Percentiles rank a stretch among this genome's conserved stretches.
phyloP scores from a whole-genome alignment of 257 asterid genomes.

The Solanum sejunctum region DNA sequence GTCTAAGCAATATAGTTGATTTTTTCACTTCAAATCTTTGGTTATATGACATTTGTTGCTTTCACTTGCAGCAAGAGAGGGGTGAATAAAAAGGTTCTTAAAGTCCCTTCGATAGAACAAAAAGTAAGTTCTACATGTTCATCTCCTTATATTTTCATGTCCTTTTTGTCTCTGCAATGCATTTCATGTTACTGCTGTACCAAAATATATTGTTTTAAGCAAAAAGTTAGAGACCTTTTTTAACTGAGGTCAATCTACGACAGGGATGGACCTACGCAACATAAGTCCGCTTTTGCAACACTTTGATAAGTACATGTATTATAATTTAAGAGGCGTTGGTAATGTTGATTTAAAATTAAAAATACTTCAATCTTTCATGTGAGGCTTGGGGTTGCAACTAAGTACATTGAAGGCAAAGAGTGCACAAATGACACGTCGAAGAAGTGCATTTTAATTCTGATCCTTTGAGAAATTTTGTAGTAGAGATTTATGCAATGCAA shows the following conservation, averaged over 20 bases:
- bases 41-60: neutral
- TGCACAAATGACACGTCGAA: neutral
- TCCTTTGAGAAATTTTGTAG: neutral
- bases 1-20: neutral
- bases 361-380: neutral
- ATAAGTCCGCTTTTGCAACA: neutral
- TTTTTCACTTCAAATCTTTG: neutral
- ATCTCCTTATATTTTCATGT: neutral
- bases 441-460: neutral
- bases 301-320: neutral
- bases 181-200: neutral
- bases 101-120: conserved; percentile 78
- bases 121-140: conserved; percentile 27
- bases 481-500: neutral
- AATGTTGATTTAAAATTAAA: neutral
- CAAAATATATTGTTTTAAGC: neutral
- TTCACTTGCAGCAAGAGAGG: conserved; percentile 66
- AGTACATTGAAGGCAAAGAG: neutral
- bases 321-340: neutral
- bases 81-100: conserved; percentile 81
- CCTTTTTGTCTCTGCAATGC: neutral
- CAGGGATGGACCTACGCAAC: neutral
- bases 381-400: neutral
- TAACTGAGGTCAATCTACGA: neutral
- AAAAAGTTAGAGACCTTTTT: neutral